Evolutionary conservation across 768 basidiomycete species (phyloP).

Genomic region (Podaxis sp.): DNA sequence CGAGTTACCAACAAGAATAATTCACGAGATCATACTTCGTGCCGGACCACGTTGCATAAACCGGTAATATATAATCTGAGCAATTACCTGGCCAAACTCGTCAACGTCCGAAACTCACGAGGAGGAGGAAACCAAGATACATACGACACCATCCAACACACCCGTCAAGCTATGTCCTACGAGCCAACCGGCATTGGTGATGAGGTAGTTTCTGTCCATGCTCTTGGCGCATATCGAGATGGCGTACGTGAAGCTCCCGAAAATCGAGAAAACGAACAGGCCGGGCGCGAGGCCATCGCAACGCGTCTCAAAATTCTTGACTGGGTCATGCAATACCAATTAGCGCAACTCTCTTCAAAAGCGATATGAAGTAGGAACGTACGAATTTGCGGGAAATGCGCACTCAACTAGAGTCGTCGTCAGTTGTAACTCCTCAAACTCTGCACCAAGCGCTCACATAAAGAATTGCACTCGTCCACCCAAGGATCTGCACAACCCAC

Average conservation of each 20-base stretch:
- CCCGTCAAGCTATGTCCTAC: background rate
- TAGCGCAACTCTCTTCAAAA: background rate
- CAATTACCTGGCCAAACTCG: background rate
- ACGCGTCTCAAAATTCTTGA: conserved; percentile 80
- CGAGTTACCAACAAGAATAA: background rate
- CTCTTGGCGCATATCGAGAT: conserved; percentile 79
- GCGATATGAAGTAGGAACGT: background rate
- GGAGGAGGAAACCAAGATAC: background rate
- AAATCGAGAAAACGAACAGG: conserved; percentile 88
- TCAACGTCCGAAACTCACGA: background rate
- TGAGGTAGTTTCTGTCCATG: conserved; percentile 62
- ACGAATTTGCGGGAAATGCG: conserved; percentile 76
- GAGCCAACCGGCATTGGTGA: conserved; percentile 87
- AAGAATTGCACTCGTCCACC: conserved; percentile 80
- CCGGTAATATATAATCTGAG: conserved; percentile 7
- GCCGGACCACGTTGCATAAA: background rate
- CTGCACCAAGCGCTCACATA: conserved; percentile 55
- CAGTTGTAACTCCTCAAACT: background rate
- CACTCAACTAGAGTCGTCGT: conserved; percentile 41
- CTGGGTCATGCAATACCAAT: conserved; percentile 31
- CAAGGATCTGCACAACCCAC: conserved; percentile 72
- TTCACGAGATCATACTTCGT: background rate
- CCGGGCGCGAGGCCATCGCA: conserved; percentile 89
- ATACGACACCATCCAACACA: conserved; percentile 1
- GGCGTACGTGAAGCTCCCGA: conserved; percentile 80